Conservation (phyloP, 768 basidiomycete species). For the Calocybe cyanea region DNA sequence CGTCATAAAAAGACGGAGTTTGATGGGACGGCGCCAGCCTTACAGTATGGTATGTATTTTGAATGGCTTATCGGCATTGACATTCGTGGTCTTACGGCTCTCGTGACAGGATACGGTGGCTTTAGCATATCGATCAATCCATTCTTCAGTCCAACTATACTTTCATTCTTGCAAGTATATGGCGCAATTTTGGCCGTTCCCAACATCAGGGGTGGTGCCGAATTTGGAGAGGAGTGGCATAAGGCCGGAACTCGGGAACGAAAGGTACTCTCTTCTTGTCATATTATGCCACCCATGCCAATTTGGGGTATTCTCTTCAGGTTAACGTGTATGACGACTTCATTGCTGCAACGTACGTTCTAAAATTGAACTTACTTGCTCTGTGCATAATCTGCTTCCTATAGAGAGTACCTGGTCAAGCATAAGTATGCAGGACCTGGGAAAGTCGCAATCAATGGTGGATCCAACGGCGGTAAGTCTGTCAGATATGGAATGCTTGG, state of each 20-base stretch:
- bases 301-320: too few relatives aligned
- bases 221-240: conserved; percentile 89
- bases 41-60: conserved; percentile 62
- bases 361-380: neutral
- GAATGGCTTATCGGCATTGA: neutral
- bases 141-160: conserved; percentile 64
- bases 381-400: conserved; percentile 3
- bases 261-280: conserved; percentile 43
- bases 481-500: neutral
- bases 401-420: conserved; percentile 67
- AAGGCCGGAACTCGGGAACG: conserved; percentile 62
- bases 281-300: neutral
- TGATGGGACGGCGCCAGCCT: conserved; percentile 72
- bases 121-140: conserved; percentile 71
- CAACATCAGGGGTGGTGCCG: conserved; percentile 65
- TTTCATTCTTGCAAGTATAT: conserved; percentile 73
- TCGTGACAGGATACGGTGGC: conserved; percentile 67
- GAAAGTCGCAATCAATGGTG: conserved; percentile 76
- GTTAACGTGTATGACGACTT: conserved; percentile 81
- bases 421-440: conserved; percentile 65
- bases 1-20: conserved; percentile 64
- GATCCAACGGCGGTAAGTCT: conserved; percentile 71
- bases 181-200: conserved; percentile 60
- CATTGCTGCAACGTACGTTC: conserved; percentile 68
- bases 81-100: neutral